Evolutionary conservation across 2,329 filamentous ascomycete genomes (phyloP).

Genomic region (Aspergillus tubingensis): DNA sequence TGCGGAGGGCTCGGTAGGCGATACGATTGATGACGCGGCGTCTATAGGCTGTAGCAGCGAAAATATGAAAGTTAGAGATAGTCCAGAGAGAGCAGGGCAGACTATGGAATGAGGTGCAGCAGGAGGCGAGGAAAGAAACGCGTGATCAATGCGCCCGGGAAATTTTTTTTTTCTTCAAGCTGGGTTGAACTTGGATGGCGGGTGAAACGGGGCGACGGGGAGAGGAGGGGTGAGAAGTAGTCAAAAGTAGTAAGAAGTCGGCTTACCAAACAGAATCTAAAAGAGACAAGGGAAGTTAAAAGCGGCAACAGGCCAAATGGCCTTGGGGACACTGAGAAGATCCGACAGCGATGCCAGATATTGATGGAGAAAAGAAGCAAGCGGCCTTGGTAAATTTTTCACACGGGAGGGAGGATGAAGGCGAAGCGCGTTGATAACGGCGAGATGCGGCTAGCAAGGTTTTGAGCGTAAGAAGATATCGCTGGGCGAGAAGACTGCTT

Average conservation of each 20-base stretch:
- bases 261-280: constrained; percentile 34
- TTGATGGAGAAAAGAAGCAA: constrained; percentile 16
- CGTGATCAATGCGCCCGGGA: constrained; percentile 23
- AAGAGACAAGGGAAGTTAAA: constrained; percentile 26
- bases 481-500: constrained; percentile 8
- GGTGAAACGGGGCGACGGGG: constrained; percentile 7
- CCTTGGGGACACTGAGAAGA: constrained; percentile 25
- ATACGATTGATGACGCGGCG: constrained; percentile 36
- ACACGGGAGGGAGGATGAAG: constrained; percentile 13
- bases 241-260: neutral
- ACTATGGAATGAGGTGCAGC: neutral
- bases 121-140: constrained; percentile 10
- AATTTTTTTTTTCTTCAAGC: constrained; percentile 18
- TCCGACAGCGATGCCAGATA: constrained; percentile 32
- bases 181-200: neutral
- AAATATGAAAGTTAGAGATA: constrained; percentile 16
- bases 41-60: constrained; percentile 32
- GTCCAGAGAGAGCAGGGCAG: constrained; percentile 12
- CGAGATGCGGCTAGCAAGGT: constrained; percentile 23
- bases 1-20: constrained; percentile 31
- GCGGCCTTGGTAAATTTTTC: constrained; percentile 17
- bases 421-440: constrained; percentile 20
- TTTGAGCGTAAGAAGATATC: constrained; percentile 10
- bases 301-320: constrained; percentile 31
- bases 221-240: constrained; percentile 9